Evolutionary conservation across 139 green algal genomes (phyloP).

Genomic region (Ettlia oleoabundans): DNA sequence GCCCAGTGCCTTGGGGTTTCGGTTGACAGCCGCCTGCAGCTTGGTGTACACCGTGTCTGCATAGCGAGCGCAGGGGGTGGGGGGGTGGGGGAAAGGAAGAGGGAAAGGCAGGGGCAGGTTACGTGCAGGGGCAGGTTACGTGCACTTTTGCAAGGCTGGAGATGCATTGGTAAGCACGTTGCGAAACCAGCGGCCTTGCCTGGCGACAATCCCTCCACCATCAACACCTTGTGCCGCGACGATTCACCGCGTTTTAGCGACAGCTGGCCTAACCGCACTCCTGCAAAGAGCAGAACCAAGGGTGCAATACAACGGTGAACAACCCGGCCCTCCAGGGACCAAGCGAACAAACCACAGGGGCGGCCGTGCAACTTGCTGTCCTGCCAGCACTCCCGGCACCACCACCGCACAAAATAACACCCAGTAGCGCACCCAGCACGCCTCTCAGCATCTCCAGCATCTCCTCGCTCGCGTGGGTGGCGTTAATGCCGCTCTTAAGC

Average conservation of each 20-base stretch:
- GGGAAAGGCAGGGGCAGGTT: too few species aligned
- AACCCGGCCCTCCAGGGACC: too few species aligned
- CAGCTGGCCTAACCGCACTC: constrained; percentile 55
- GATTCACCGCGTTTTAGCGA: constrained; percentile 53
- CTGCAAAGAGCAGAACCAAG: neutral
- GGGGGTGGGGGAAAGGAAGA: too few species aligned
- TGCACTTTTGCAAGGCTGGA: too few species aligned
- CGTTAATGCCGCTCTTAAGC: constrained; percentile 41
- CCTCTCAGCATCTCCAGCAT: constrained; percentile 60
- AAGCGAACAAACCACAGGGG: too few species aligned
- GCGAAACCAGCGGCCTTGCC: too few species aligned
- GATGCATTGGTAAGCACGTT: too few species aligned
- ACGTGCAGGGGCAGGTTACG: too few species aligned
- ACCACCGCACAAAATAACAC: too few species aligned
- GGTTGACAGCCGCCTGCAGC: constrained; percentile 15
- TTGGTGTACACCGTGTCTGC: constrained; percentile 16
- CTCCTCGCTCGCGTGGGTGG: constrained; percentile 49
- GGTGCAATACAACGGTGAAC: neutral
- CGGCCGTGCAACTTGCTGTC: too few species aligned
- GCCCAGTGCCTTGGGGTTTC: constrained; percentile 17
- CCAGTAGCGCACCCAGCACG: constrained; percentile 50
- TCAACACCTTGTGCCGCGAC: constrained; percentile 57
- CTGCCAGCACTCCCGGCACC: too few species aligned
- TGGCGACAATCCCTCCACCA: constrained; percentile 41
- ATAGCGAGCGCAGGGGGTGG: too few species aligned